These are phyloP conservation scores for Cyphellophora attinorum DNA, from an alignment of 2,329 filamentous ascomycete genomes.

Conservation along the genomic window DNA sequence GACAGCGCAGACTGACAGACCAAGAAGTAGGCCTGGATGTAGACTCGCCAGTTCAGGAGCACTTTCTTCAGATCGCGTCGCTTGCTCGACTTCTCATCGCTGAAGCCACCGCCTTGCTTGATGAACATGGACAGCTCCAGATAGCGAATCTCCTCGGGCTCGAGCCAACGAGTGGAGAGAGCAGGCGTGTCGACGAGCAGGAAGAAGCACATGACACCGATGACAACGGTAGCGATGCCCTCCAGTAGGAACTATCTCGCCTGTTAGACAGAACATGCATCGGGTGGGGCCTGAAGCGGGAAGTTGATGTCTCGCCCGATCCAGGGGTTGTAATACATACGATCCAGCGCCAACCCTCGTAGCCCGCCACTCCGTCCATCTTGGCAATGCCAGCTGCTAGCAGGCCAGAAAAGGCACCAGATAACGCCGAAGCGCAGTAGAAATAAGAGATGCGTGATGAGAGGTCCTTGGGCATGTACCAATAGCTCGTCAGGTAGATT, in stretches of 20 bases:
- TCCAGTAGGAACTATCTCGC: constrained; percentile 50
- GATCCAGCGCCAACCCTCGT: constrained; percentile 41
- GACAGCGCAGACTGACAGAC: constrained; percentile 11
- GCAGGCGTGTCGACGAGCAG: constrained; percentile 35
- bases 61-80: constrained; percentile 36
- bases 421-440: constrained; percentile 37
- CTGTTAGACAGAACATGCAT: no score
- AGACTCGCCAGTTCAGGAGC: constrained; percentile 40
- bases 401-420: constrained; percentile 42
- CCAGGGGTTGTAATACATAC: no score
- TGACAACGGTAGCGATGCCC: constrained; percentile 33
- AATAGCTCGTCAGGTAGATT: constrained; percentile 54
- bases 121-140: constrained; percentile 8
- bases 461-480: constrained; percentile 36
- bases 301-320: no score
- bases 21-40: constrained; percentile 18
- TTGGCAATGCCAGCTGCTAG: constrained; percentile 39
- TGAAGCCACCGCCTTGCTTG: constrained; percentile 8
- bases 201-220: constrained; percentile 32
- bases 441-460: constrained; percentile 35
- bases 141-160: constrained; percentile 6
- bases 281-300: no score
- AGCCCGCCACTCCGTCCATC: constrained; percentile 33
- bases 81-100: constrained; percentile 19
- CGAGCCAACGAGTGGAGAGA: constrained; percentile 19